Evolutionary conservation across 2,329 filamentous ascomycete genomes (phyloP).

Genomic region (Fusarium paranaense): DNA sequence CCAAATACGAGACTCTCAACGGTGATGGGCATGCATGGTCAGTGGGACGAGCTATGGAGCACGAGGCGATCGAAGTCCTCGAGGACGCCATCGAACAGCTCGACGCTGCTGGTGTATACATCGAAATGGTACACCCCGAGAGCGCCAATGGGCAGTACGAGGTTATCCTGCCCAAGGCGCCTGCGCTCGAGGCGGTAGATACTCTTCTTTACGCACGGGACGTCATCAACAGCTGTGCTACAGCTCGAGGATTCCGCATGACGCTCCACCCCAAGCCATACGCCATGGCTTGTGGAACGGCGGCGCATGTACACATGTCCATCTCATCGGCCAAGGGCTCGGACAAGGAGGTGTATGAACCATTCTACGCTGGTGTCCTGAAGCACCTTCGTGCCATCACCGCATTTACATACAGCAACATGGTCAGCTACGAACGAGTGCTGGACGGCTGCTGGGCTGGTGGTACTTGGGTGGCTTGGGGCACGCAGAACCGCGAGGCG

Average conservation of each 20-base stretch:
- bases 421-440: slow-evolving; percentile 76
- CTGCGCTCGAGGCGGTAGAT: slow-evolving; percentile 77
- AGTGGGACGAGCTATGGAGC: slow-evolving; percentile 71
- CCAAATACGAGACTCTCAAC: slow-evolving; percentile 58
- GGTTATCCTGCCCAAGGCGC: slow-evolving; percentile 73
- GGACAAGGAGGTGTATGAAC: slow-evolving; percentile 61
- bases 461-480: slow-evolving; percentile 84
- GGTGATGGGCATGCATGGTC: slow-evolving; percentile 78
- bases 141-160: slow-evolving; percentile 81
- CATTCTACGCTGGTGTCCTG: slow-evolving; percentile 80
- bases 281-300: slow-evolving; percentile 68
- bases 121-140: slow-evolving; percentile 82
- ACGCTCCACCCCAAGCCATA: slow-evolving; percentile 82
- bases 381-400: slow-evolving; percentile 73
- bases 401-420: slow-evolving; percentile 75
- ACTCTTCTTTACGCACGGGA: slow-evolving; percentile 77
- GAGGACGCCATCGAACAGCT: slow-evolving; percentile 74
- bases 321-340: slow-evolving; percentile 61
- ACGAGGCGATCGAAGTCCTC: slow-evolving; percentile 67
- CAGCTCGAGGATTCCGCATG: slow-evolving; percentile 71
- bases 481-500: slow-evolving; percentile 82
- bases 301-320: slow-evolving; percentile 77
- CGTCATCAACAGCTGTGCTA: slow-evolving; percentile 73
- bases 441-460: slow-evolving; percentile 79
- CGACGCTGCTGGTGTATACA: slow-evolving; percentile 69